Evolutionary conservation across 768 basidiomycete genomes (phyloP).

Genomic region (Mycena epipterygia): DNA sequence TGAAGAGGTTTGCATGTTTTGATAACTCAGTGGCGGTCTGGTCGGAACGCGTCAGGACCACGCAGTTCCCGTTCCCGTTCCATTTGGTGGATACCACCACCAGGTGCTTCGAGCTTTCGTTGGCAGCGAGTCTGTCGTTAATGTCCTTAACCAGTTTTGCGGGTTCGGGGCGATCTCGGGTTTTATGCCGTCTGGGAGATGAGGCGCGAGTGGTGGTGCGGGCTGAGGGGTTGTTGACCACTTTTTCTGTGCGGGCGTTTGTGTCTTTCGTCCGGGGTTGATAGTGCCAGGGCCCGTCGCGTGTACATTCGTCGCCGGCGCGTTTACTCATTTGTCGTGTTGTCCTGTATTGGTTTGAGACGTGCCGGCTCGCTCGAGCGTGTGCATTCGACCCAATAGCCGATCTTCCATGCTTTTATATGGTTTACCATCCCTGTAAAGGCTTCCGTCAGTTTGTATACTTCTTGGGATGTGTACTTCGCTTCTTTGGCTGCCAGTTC

Average conservation of each 20-base stretch:
- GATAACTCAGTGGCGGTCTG: conserved; percentile 16
- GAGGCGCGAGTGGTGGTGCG: conserved; percentile 10
- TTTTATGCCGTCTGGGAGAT: background rate
- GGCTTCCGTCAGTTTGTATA: background rate
- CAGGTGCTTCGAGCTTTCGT: background rate
- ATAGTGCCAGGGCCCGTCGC: background rate
- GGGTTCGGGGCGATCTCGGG: conserved; percentile 5
- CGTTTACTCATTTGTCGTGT: background rate
- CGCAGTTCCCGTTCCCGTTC: conserved; percentile 17
- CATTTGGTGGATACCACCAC: conserved; percentile 9
- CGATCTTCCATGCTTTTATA: background rate
- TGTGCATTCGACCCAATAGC: background rate
- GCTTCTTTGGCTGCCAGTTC: background rate
- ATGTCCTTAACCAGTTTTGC: background rate
- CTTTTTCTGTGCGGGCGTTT: background rate
- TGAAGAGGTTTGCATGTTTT: background rate
- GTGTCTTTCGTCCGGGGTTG: background rate
- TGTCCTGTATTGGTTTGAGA: too few species aligned
- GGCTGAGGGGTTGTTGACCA: background rate
- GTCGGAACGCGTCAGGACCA: conserved; percentile 7
- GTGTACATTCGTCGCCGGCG: background rate
- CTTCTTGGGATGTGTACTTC: background rate
- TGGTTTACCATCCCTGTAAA: background rate
- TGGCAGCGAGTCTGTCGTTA: background rate
- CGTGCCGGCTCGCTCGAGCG: background rate